Conservation (phyloP, 176 grass and related monocot genomes). For the Poa annua region DNA sequence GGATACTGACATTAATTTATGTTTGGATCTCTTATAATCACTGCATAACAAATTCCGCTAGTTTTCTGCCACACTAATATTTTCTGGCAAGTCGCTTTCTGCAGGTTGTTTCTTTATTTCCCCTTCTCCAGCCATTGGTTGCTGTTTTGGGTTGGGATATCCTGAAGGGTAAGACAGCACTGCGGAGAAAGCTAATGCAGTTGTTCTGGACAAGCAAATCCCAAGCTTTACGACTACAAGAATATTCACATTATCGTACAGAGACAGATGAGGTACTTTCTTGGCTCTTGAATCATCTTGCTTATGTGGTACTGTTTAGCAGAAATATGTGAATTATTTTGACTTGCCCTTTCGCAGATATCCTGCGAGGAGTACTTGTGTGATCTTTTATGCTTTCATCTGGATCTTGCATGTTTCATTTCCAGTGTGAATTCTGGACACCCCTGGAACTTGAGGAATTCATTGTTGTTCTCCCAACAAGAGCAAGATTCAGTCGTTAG, state of each 20-base stretch:
- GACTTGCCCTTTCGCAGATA: slow-evolving; percentile 61
- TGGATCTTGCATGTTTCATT: slow-evolving; percentile 88
- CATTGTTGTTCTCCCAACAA: slow-evolving; percentile 74
- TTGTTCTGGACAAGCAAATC: slow-evolving; percentile 97
- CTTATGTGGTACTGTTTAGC: neutral
- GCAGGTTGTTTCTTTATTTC: slow-evolving; percentile 82
- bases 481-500: slow-evolving; percentile 53
- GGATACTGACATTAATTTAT: slow-evolving; percentile 6
- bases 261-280: slow-evolving; percentile 67
- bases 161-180: slow-evolving; percentile 79
- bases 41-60: slow-evolving; percentile 36
- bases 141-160: slow-evolving; percentile 97
- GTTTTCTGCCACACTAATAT: slow-evolving; percentile 38
- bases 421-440: slow-evolving; percentile 85
- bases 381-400: slow-evolving; percentile 92
- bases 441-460: slow-evolving; percentile 70
- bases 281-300: slow-evolving; percentile 34
- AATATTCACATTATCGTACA: slow-evolving; percentile 73
- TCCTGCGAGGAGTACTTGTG: slow-evolving; percentile 87
- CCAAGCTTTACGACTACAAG: slow-evolving; percentile 71
- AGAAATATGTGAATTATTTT: slow-evolving; percentile 39
- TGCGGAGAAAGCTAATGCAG: slow-evolving; percentile 80
- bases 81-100: slow-evolving; percentile 43
- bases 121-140: slow-evolving; percentile 89
- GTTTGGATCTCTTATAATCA: slow-evolving; percentile 26